phyloP scores from a whole-genome alignment of 78 protist genomes.

The Capsaspora owczarzaki region DNA sequence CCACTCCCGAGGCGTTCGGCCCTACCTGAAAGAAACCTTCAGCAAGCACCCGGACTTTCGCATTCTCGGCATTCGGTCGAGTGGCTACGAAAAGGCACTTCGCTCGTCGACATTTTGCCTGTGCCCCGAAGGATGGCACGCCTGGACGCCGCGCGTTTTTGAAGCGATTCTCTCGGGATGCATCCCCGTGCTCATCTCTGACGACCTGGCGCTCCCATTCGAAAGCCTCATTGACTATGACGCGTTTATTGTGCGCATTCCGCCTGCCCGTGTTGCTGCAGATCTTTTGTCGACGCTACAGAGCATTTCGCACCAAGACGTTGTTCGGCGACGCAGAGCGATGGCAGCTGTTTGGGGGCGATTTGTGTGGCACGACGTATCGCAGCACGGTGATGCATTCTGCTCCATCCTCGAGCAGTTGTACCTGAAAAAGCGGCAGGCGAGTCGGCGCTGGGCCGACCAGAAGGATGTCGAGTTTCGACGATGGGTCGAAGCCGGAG shows the following conservation, averaged over 20 bases:
- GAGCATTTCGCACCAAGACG: not conserved
- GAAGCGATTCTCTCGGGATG: slow-evolving; percentile 20
- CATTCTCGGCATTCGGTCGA: too few relatives aligned
- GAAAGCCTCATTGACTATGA: not conserved
- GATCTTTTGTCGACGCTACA: not conserved
- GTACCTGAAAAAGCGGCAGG: not conserved
- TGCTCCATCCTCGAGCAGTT: not conserved
- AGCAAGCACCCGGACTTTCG: not conserved
- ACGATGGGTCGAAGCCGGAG: too few relatives aligned
- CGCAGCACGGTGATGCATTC: not conserved
- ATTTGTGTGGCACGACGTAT: not conserved
- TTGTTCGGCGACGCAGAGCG: not conserved
- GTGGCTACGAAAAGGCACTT: not conserved
- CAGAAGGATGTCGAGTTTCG: too few relatives aligned
- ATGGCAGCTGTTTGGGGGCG: too few relatives aligned
- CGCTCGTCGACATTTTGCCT: slow-evolving; percentile 1
- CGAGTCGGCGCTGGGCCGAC: too few relatives aligned
- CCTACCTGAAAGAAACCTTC: not conserved
- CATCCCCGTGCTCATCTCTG: slow-evolving; percentile 16
- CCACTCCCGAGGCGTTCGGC: not conserved
- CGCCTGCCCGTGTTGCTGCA: not conserved
- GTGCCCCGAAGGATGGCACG: slow-evolving; percentile 16
- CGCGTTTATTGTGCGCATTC: not conserved
- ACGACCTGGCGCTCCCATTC: slow-evolving; percentile 5
- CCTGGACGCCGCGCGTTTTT: slow-evolving; percentile 7